Evolutionary conservation across 2,329 filamentous ascomycete genomes (phyloP), one percentile per base, ranked within the genome.

Genomic region (Coniochaeta sp.): DNA sequence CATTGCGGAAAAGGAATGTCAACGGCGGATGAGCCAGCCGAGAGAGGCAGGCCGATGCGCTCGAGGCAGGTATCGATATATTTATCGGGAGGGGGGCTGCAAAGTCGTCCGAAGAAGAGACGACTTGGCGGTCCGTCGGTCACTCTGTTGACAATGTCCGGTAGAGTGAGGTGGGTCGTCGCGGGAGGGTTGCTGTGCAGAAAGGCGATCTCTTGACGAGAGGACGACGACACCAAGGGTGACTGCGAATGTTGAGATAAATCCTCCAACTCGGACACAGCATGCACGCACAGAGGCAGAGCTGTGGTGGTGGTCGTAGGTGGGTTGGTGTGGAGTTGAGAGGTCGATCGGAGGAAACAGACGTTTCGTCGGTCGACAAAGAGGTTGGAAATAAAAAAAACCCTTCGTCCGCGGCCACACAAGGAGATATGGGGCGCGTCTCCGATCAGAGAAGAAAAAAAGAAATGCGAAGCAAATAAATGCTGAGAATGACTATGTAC

Each of bases 1-100:
- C 74, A 76, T 78, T n/a, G 31, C 26, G 47, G 18, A 24, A 27
- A n/a, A 35, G 10, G 30, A 16, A 26, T 3, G 14, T 69, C 55
- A 56, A 53, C 51, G 51, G 42, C 32, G 27, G 30, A 24, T 20
- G 22, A 31, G 47, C 28, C 18, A 16, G 47, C 47, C 31, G 30
- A 9, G 18, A 10, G 7, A 6, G 47, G 30, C 47, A 35, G 16
- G 47, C 47, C 47, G 26, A n/a, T 6, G 31, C 28, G 20, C 28
- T 20, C 47, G 12, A 13, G 14, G 47, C 26, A 13, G 14, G 47
- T 42, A 35, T 35, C 28, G 28, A 49, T 28, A 24, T 22, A 48
- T 16, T n/a, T 30, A 20, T 2, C 26, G 26, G 26, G 16, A 16
- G 7, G 14, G 24, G 45, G 20, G 13, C n/a, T 18, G 22, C 42